Percentiles rank a stretch among this genome's conserved stretches.
Conservation (phyloP, 352 stramenopile species). For the Phytophthora pini region DNA sequence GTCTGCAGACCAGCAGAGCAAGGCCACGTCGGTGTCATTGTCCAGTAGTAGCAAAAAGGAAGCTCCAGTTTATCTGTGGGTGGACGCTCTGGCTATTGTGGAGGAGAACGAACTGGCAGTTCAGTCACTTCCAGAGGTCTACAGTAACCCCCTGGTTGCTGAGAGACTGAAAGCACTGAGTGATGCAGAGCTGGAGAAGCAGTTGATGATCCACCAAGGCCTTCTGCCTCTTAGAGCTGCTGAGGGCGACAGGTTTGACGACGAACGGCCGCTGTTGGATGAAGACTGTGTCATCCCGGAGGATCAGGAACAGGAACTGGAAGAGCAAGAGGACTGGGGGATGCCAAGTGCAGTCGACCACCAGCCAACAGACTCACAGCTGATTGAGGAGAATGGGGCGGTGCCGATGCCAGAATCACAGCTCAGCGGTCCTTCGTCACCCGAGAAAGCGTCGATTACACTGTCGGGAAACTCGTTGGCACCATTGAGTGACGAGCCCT, state of each 20-base stretch:
- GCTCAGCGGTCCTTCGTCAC: constrained; percentile 2
- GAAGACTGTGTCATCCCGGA: constrained; percentile 68
- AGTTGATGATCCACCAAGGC: constrained; percentile 57
- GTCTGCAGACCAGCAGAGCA: constrained; percentile 13
- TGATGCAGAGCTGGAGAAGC: constrained; percentile 45
- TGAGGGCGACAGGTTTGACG: constrained; percentile 36
- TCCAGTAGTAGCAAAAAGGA: constrained; percentile 6
- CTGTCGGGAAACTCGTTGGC: constrained; percentile 22
- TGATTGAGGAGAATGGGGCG: constrained; percentile 71
- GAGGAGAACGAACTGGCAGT: constrained; percentile 60
- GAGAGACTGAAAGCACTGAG: constrained; percentile 34
- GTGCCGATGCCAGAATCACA: constrained; percentile 46
- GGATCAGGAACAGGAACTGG: constrained; percentile 61
- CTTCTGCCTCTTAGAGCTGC: constrained; percentile 15
- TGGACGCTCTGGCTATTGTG: constrained; percentile 58
- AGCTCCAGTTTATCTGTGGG: constrained; percentile 47
- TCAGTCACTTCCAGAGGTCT: constrained; percentile 38
- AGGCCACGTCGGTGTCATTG: constrained; percentile 28
- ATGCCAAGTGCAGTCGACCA: constrained; percentile 4
- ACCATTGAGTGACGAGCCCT: constrained; percentile 23
- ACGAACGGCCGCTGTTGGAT: constrained; percentile 55
- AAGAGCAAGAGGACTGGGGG: constrained; percentile 65
- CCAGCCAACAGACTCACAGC: constrained; percentile 61
- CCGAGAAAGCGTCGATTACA: constrained; percentile 5
- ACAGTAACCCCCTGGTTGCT: constrained; percentile 35